These are phyloP conservation scores for Naumovozyma castellii DNA, from an alignment of 805 yeast species.

Conservation along the genomic window DNA sequence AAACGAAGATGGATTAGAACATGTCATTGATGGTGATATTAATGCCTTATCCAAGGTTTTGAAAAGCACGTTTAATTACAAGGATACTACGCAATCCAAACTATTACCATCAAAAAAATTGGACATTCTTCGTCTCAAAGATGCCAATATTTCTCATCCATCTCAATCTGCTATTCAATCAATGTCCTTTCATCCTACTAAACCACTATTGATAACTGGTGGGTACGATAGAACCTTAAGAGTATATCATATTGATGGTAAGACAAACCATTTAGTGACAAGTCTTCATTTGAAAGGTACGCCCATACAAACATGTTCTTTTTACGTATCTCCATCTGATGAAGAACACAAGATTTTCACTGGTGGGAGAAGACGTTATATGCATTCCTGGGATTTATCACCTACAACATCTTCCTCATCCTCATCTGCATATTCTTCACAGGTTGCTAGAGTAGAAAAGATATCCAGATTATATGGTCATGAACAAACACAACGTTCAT, in stretches of 20 bases:
- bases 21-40: slow-evolving; percentile 32
- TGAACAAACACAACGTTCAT: slow-evolving; percentile 71
- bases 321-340: slow-evolving; percentile 21
- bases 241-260: slow-evolving; percentile 85
- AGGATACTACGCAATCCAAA: slow-evolving; percentile 35
- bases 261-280: slow-evolving; percentile 68
- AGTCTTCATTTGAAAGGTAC: slow-evolving; percentile 69
- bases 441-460: slow-evolving; percentile 52
- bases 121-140: slow-evolving; percentile 74
- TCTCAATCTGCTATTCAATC: slow-evolving; percentile 80
- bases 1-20: slow-evolving; percentile 25
- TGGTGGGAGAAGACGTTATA: slow-evolving; percentile 84
- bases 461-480: slow-evolving; percentile 87
- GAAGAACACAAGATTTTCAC: slow-evolving; percentile 48
- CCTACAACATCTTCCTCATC: slow-evolving; percentile 33
- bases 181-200: slow-evolving; percentile 68
- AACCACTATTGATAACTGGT: slow-evolving; percentile 74
- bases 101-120: slow-evolving; percentile 61
- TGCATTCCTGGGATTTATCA: slow-evolving; percentile 86
- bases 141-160: slow-evolving; percentile 64
- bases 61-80: slow-evolving; percentile 33
- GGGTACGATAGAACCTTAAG: slow-evolving; percentile 88
- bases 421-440: slow-evolving; percentile 7
- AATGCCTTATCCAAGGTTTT: slow-evolving; percentile 33
- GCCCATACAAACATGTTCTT: slow-evolving; percentile 65